These are phyloP conservation scores for Eucalyptus caleyi DNA, from an alignment of 345 rosid genomes.

Conservation along the genomic window DNA sequence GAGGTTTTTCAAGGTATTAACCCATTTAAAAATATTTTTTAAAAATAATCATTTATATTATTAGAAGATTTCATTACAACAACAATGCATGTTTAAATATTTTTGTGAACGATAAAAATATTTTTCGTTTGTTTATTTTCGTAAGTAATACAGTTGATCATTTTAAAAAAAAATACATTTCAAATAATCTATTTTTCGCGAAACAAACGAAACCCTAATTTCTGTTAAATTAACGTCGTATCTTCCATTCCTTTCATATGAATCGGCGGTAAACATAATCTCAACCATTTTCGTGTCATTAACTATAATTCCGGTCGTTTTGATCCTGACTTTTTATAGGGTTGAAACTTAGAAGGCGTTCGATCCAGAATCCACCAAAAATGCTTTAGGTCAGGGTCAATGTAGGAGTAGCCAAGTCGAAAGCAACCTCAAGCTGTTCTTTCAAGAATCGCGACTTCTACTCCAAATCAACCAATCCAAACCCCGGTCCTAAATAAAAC, in stretches of 20 bases:
- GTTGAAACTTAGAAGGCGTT: not conserved
- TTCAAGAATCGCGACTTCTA: not conserved
- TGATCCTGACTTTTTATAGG: not conserved
- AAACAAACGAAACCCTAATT: no score
- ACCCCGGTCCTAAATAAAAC: not conserved
- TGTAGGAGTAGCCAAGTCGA: not conserved
- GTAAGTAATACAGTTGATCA: not conserved
- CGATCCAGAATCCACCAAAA: not conserved
- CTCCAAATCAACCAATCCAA: not conserved
- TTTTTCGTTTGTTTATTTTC: not conserved
- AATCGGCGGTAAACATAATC: rapidly evolving
- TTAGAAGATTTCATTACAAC: not conserved
- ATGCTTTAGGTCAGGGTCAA: not conserved
- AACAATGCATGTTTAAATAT: not conserved
- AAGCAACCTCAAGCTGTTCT: not conserved
- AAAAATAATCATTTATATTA: not conserved
- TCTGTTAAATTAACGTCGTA: rapidly evolving
- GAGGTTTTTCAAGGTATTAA: no score
- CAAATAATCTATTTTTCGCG: rapidly evolving
- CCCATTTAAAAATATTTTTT: not conserved
- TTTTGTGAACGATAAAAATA: rapidly evolving
- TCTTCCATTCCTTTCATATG: not conserved
- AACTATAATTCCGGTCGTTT: not conserved
- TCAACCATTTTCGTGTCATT: not conserved
- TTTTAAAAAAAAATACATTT: not conserved